A percentile compares a stretch with the other conserved stretches of the same genome.
These are phyloP conservation scores for Gossypium ekmanianum DNA, from an alignment of 345 rosid species.

Conservation along the genomic window DNA sequence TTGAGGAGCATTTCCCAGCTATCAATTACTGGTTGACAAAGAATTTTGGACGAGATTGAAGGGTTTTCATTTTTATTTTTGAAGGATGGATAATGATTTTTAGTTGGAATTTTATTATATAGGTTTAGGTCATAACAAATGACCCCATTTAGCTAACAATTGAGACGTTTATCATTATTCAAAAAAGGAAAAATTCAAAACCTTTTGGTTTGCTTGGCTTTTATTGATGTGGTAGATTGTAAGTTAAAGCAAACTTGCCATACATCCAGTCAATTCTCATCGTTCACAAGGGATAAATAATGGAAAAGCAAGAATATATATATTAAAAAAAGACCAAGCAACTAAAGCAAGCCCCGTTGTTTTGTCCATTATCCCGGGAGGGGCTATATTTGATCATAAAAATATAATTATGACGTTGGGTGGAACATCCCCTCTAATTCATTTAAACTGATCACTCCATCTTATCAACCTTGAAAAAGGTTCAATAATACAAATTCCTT, in stretches of 20 bases:
- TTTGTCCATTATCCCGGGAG: background rate
- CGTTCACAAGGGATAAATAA: slow-evolving; percentile 26
- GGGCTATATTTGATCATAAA: slow-evolving; percentile 8
- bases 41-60: background rate
- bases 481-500: background rate
- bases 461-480: slow-evolving; percentile 18
- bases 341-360: slow-evolving; percentile 19
- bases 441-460: slow-evolving; percentile 7
- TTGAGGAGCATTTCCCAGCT: slow-evolving; percentile 9
- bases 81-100: background rate
- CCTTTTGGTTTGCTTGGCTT: slow-evolving; percentile 16
- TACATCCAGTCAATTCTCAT: slow-evolving; percentile 24
- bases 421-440: background rate
- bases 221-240: slow-evolving; percentile 36
- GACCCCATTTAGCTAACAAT: background rate
- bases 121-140: background rate
- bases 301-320: slow-evolving; percentile 11
- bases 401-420: slow-evolving; percentile 8
- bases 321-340: slow-evolving; percentile 33
- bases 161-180: background rate
- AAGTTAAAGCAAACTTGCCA: slow-evolving; percentile 45
- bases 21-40: slow-evolving; percentile 16
- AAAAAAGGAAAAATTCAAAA: background rate
- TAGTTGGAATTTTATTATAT: slow-evolving; percentile 1
- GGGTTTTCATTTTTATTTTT: background rate